Evolutionary conservation across 2,329 filamentous ascomycete species (phyloP).

Genomic region (Aureobasidium uvarum): DNA sequence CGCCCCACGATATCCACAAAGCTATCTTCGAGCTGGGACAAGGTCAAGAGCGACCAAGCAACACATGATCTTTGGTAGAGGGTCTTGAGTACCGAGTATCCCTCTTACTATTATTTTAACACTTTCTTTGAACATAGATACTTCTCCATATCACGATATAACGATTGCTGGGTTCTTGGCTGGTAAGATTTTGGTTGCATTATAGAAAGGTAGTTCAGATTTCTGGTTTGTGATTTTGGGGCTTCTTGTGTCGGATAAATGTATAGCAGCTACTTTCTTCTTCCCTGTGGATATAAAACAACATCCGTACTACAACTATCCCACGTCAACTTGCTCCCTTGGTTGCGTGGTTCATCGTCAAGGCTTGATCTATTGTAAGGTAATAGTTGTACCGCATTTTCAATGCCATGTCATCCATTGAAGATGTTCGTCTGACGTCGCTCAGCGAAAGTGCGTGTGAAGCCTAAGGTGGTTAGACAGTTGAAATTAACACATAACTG

Average conservation of each 20-base stretch:
- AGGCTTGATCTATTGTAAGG: no score
- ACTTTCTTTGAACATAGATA: background rate
- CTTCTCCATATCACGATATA: background rate
- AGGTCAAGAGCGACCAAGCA: background rate
- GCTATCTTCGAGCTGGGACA: background rate
- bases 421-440: no score
- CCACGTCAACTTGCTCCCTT: no score
- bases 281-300: background rate
- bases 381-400: no score
- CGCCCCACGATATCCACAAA: background rate
- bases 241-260: no score
- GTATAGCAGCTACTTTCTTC: no score
- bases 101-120: background rate
- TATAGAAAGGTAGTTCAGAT: background rate
- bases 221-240: background rate
- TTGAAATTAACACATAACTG: no score
- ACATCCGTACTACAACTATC: no score
- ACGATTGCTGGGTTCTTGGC: background rate
- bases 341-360: no score
- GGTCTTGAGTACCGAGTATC: background rate
- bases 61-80: constrained; percentile 2
- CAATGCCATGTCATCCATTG: no score
- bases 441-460: no score
- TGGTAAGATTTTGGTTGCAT: background rate
- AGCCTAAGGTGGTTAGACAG: no score